Percentiles rank a stretch among this genome's conserved stretches.
These are phyloP conservation scores for Aureobasidium sp. DNA, from an alignment of 2,329 filamentous ascomycete genomes.

Conservation along the genomic window DNA sequence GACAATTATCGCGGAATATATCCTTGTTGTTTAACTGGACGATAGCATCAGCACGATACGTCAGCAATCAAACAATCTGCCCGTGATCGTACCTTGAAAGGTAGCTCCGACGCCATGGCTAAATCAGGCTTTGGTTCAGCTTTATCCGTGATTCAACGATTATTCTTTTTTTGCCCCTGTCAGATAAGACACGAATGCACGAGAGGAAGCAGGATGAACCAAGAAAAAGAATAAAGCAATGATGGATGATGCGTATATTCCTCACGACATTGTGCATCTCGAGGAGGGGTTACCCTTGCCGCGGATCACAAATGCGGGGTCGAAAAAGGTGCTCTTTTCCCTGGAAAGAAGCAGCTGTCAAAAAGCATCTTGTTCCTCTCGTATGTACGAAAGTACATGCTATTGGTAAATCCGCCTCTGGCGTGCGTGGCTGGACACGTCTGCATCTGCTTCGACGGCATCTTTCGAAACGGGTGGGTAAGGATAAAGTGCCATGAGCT, in stretches of 20 bases:
- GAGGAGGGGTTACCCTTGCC: not conserved
- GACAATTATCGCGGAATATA: constrained; percentile 47
- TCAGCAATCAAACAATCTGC: not conserved
- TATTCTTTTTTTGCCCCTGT: not conserved
- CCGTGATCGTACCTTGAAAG: constrained; percentile 34
- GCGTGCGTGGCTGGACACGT: not conserved
- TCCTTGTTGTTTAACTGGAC: constrained; percentile 44
- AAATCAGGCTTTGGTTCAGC: not conserved
- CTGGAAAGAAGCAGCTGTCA: not conserved
- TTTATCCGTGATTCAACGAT: not conserved
- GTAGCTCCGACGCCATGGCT: constrained; percentile 28
- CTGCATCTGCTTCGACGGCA: not conserved
- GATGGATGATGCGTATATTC: not conserved
- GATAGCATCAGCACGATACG: not conserved
- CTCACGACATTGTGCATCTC: not conserved
- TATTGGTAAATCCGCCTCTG: not conserved
- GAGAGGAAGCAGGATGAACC: not conserved
- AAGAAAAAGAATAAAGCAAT: not conserved
- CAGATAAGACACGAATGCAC: not conserved
- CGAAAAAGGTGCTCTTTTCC: not conserved
- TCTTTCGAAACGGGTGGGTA: not conserved
- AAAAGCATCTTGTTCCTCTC: not conserved
- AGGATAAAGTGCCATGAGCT: not conserved
- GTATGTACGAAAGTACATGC: not conserved
- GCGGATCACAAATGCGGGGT: not conserved